Evolutionary conservation across 805 yeast species (phyloP).

Genomic region (Candida maesae): DNA sequence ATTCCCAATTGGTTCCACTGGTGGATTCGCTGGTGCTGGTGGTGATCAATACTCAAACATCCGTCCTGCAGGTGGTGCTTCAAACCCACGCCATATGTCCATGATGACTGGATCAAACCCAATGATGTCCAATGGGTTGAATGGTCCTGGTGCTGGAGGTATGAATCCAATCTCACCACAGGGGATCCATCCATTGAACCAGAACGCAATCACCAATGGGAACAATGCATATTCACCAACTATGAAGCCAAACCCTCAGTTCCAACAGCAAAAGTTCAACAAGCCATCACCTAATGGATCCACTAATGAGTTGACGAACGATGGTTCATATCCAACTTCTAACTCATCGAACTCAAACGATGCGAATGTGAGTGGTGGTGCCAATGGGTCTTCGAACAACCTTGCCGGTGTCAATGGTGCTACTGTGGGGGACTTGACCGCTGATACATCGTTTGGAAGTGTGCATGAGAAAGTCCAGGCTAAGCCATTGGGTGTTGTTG

Average conservation of each 20-base stretch:
- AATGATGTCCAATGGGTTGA: slow-evolving; percentile 4
- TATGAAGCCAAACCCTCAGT: slow-evolving; percentile 12
- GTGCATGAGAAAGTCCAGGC: slow-evolving; percentile 7
- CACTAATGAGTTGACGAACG: slow-evolving; percentile 3
- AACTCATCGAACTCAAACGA: slow-evolving; percentile 12
- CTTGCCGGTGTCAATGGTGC: not conserved
- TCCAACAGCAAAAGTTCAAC: slow-evolving; percentile 4
- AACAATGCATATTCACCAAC: slow-evolving; percentile 11
- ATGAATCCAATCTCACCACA: not conserved
- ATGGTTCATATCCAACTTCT: slow-evolving; percentile 6
- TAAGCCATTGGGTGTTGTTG: slow-evolving; percentile 11
- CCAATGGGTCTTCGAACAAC: not conserved
- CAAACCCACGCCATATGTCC: slow-evolving; percentile 5
- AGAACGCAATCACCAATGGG: not conserved
- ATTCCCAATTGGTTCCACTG: slow-evolving; percentile 21
- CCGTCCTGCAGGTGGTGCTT: slow-evolving; percentile 10
- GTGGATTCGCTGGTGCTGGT: slow-evolving; percentile 6
- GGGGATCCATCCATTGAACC: not conserved
- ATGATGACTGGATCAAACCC: slow-evolving; percentile 7
- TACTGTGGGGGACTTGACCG: slow-evolving; percentile 2
- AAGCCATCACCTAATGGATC: slow-evolving; percentile 9
- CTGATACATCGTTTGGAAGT: slow-evolving; percentile 9
- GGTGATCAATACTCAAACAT: slow-evolving; percentile 1
- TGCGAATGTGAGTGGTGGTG: slow-evolving; percentile 1
- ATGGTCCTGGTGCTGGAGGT: no score